Percentiles rank a stretch among this genome's conserved stretches.
phyloP scores from a whole-genome alignment of 345 rosid genomes.

The Dimocarpus longan region DNA sequence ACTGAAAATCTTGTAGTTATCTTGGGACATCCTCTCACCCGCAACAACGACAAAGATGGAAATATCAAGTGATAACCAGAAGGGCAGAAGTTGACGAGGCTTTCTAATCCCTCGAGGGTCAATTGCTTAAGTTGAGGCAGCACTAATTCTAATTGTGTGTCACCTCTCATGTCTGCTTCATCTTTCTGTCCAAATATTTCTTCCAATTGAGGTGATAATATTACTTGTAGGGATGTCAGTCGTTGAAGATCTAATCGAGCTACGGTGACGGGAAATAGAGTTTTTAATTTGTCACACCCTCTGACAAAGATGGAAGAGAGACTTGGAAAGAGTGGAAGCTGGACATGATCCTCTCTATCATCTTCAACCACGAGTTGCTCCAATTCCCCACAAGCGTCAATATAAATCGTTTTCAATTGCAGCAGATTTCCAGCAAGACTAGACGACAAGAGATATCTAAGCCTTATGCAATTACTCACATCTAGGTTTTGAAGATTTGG shows the following conservation, averaged over 20 bases:
- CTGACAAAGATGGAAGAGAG: not conserved
- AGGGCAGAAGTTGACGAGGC: no score
- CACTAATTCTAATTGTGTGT: no score
- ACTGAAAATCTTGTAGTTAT: not conserved
- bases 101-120: no score
- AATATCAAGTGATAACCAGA: not conserved
- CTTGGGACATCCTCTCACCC: not conserved
- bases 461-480: not conserved
- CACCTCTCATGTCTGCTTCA: no score
- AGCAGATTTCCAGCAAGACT: conserved; percentile 3
- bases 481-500: not conserved
- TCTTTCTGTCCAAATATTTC: not conserved
- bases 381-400: not conserved
- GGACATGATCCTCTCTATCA: no score
- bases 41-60: not conserved
- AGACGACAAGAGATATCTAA: not conserved
- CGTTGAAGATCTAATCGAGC: not conserved
- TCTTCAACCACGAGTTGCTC: conserved; percentile 10
- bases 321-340: not conserved
- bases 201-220: no score
- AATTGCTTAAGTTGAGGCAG: not conserved
- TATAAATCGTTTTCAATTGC: fast-evolving
- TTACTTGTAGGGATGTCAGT: not conserved
- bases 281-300: not conserved
- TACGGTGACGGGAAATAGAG: not conserved